Evolutionary conservation across 805 yeast genomes (phyloP), one percentile per base, ranked within the genome.

Genomic region (Candida rishiriensis): DNA sequence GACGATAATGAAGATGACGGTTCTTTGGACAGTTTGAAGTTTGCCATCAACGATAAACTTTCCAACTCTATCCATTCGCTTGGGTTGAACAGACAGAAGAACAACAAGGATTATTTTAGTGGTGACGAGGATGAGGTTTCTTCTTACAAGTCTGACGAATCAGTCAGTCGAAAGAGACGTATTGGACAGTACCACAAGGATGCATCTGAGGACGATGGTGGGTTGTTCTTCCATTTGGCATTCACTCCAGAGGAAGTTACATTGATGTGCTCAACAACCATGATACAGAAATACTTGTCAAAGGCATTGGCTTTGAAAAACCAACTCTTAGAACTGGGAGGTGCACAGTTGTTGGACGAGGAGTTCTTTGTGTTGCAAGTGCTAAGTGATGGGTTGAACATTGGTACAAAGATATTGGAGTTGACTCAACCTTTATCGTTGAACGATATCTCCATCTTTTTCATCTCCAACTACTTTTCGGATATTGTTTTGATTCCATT

Each of bases 191-290:
- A 30, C 33, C 33, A 30, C 5, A 10, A 30, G 13, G 10, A 30
- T 30, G 33, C 13, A 30, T 30, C 14, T 9, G 53, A 53, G 14
- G 61, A 61, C 2, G 73, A 67, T 28, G 76, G 69, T 41, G 70
- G 71, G 29, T 55, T 58, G 40, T 80, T 82, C 56, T 75, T 79
- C 54, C 85, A 79, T 55, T 66, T 82, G 31, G 82, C 85, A 2
- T 75, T 77, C 53, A 78, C 85, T 1, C 83, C 83, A 0, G 59
- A 65, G n/a, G 87, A 81, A 53, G 75, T 83, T 48, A 79, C 86
- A 0, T 63, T 82, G 7, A 80, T 82, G 50, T 76, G 81, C 47
- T 65, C 79, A 1, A 57, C 66, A 2, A 50, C 52, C 7, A 47
- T 70, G n/a, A 68, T 76, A 43, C 51, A 61, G 1, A 48, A 50